Conservation (phyloP, 1,284 basidiomycete genomes). For the Apiotrichum siamense region DNA sequence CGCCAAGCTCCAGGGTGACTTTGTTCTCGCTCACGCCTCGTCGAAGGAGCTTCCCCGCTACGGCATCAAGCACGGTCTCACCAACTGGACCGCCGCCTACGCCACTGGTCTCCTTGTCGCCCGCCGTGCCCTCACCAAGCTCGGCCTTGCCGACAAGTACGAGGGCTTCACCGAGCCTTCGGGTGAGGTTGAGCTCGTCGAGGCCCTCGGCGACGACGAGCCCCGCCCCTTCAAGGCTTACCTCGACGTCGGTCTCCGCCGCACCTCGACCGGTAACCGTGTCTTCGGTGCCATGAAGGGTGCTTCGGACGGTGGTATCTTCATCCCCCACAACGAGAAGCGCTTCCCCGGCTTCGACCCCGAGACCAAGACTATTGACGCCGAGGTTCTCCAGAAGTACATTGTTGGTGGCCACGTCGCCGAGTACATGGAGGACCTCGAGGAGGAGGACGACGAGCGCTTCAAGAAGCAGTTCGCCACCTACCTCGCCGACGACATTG, state of each 20-base stretch:
- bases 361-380: constrained; percentile 89
- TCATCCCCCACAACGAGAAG: constrained; percentile 95
- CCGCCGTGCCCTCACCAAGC: constrained; percentile 89
- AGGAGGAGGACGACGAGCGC: constrained; percentile 99
- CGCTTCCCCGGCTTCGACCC: constrained; percentile 98
- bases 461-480: constrained; percentile 98
- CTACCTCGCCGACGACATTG: constrained; percentile 92
- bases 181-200: constrained; percentile 75
- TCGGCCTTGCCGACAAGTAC: constrained; percentile 98
- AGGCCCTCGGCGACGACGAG: constrained; percentile 84
- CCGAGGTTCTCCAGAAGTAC: constrained; percentile 94
- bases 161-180: constrained; percentile 91
- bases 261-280: constrained; percentile 96
- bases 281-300: constrained; percentile 99
- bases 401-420: constrained; percentile 97
- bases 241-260: constrained; percentile 97
- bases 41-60: constrained; percentile 92
- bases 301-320: constrained; percentile 96
- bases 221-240: constrained; percentile 98
- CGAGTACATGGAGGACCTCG: constrained; percentile 98
- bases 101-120: constrained; percentile 95
- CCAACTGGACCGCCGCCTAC: constrained; percentile 98
- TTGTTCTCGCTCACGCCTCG: constrained; percentile 77
- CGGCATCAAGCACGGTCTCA: constrained; percentile 96
- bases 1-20: constrained; percentile 95